Evolutionary conservation across 2,329 filamentous ascomycete species (phyloP).

Genomic region (Cercospora canescens): DNA sequence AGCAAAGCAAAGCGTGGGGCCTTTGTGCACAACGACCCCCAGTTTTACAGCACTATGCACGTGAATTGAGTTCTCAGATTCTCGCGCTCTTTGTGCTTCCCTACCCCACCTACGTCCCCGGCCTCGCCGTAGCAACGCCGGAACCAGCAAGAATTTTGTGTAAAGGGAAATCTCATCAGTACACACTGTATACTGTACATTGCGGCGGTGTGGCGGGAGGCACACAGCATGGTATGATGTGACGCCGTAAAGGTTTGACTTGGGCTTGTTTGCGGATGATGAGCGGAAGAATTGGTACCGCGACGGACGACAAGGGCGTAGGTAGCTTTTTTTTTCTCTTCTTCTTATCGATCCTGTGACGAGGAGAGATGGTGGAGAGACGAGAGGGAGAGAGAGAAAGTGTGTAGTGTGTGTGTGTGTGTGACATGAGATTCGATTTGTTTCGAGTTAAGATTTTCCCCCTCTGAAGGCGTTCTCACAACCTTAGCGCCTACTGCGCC

Average conservation of each 20-base stretch:
- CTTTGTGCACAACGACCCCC: not conserved
- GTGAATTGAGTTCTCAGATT: not conserved
- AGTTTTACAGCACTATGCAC: not conserved
- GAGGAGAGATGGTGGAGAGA: not conserved
- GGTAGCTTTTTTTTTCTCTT: not conserved
- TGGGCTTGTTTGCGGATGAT: conserved; percentile 3
- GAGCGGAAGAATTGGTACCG: not conserved
- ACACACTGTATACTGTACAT: not conserved
- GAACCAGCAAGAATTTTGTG: not conserved
- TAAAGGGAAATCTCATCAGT: not conserved
- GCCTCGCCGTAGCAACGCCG: not conserved
- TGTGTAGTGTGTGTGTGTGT: not conserved
- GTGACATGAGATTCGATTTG: conserved; percentile 1
- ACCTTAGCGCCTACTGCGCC: conserved; percentile 2
- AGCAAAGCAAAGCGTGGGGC: not conserved
- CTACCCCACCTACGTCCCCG: not conserved
- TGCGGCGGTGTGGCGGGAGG: not conserved
- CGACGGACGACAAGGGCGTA: not conserved
- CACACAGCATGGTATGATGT: not conserved
- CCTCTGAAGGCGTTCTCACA: conserved; percentile 15
- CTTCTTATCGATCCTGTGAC: not conserved
- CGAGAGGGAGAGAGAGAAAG: not conserved
- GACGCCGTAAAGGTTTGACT: not conserved
- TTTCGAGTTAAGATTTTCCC: conserved; percentile 9
- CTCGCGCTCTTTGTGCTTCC: not conserved